Conservation (phyloP, 1,139 yeast genomes). For the Cylindricascospora bacillispora region DNA sequence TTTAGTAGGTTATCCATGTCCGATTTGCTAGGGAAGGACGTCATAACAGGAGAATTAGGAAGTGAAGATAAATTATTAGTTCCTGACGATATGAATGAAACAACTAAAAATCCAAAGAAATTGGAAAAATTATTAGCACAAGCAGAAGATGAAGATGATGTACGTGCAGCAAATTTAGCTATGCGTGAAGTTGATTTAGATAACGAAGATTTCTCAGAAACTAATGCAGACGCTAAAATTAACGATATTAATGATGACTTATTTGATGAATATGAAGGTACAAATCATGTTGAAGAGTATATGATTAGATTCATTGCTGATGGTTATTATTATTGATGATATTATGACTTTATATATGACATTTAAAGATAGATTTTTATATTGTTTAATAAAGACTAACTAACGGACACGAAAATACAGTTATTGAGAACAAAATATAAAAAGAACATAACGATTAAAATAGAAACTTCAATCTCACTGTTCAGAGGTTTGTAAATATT, state of each 20-base stretch:
- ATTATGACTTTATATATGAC: no score
- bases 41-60: constrained; percentile 23
- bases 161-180: constrained; percentile 82
- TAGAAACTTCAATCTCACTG: no score
- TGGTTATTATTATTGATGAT: constrained; percentile 42
- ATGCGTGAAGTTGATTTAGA: constrained; percentile 77
- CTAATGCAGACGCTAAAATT: constrained; percentile 6
- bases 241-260: constrained; percentile 10
- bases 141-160: constrained; percentile 95
- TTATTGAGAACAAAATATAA: no score
- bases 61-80: constrained; percentile 26
- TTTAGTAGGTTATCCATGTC: constrained; percentile 82
- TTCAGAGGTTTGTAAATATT: no score
- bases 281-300: constrained; percentile 91
- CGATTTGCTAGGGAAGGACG: constrained; percentile 67
- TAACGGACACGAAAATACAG: no score
- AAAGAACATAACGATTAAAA: no score
- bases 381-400: no score
- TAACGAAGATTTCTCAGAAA: constrained; percentile 67
- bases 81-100: constrained; percentile 24
- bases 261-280: constrained; percentile 54
- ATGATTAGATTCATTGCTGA: constrained; percentile 85
- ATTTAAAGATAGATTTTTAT: no score
- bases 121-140: constrained; percentile 67
- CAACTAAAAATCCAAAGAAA: constrained; percentile 26